A percentile compares a stretch with the other conserved stretches of the same genome.
These are phyloP conservation scores for Apophysomyces trapeziformis DNA, from an alignment of 371 early-diverging fungal genomes.

Conservation along the genomic window DNA sequence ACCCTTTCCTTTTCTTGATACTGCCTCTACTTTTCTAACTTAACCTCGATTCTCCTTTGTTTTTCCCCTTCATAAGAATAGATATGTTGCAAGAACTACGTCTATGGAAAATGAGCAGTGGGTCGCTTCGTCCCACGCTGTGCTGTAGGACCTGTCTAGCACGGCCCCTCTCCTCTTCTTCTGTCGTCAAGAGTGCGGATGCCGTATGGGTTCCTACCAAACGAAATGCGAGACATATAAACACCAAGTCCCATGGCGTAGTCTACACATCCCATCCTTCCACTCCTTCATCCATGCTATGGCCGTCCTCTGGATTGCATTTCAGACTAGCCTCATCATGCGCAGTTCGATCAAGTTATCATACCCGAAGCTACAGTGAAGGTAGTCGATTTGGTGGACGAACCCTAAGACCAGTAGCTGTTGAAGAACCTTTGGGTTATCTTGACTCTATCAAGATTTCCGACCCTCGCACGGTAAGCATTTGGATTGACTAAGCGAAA, in stretches of 20 bases:
- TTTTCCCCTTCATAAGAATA: not conserved
- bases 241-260: not conserved
- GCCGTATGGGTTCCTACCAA: not conserved
- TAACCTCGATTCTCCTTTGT: not conserved
- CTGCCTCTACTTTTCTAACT: not conserved
- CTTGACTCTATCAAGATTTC: not conserved
- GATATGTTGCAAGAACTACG: not conserved
- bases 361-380: not conserved
- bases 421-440: not conserved
- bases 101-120: slow-evolving; percentile 3
- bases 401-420: not conserved
- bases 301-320: not conserved
- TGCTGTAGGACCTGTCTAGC: not conserved
- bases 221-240: not conserved
- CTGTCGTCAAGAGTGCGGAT: not conserved
- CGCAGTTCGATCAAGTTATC: not conserved
- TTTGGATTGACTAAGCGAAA: not conserved
- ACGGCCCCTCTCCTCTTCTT: not conserved
- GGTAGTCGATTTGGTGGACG: not conserved
- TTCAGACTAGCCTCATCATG: not conserved
- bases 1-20: no score
- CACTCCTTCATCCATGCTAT: not conserved
- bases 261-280: not conserved
- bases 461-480: slow-evolving; percentile 7
- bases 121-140: not conserved